Evolutionary conservation across 805 yeast genomes (phyloP).

Genomic region (Huiozyma naganishii): DNA sequence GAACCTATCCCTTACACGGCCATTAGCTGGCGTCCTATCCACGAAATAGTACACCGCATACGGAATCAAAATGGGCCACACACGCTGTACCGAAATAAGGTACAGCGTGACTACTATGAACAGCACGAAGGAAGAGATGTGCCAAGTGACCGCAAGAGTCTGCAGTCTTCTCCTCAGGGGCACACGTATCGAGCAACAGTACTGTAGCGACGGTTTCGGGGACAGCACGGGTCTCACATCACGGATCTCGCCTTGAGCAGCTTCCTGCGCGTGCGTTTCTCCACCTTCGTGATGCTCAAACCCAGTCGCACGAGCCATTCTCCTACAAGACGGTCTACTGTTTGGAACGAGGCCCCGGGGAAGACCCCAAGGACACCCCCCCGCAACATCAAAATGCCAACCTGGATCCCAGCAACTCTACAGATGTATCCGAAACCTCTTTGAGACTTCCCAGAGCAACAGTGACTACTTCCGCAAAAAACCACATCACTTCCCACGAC

Average conservation of each 20-base stretch:
- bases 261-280: too few species aligned
- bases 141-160: constrained; percentile 62
- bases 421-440: too few species aligned
- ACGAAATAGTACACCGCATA: constrained; percentile 49
- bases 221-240: neutral
- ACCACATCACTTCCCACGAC: too few species aligned
- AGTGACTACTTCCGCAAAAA: too few species aligned
- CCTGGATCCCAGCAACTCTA: too few species aligned
- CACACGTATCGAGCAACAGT: constrained; percentile 41
- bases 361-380: too few species aligned
- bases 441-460: too few species aligned
- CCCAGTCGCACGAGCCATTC: too few species aligned
- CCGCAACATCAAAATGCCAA: too few species aligned
- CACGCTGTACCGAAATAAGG: constrained; percentile 43
- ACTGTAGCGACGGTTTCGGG: constrained; percentile 3
- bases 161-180: constrained; percentile 52
- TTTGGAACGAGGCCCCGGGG: too few species aligned
- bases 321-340: too few species aligned
- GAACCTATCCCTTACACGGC: constrained; percentile 48
- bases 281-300: too few species aligned
- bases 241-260: neutral
- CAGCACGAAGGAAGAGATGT: constrained; percentile 54
- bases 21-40: constrained; percentile 67
- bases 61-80: constrained; percentile 59
- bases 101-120: constrained; percentile 42